These are phyloP conservation scores for Periconia digitata DNA, from an alignment of 2,329 filamentous ascomycete species.

Conservation along the genomic window DNA sequence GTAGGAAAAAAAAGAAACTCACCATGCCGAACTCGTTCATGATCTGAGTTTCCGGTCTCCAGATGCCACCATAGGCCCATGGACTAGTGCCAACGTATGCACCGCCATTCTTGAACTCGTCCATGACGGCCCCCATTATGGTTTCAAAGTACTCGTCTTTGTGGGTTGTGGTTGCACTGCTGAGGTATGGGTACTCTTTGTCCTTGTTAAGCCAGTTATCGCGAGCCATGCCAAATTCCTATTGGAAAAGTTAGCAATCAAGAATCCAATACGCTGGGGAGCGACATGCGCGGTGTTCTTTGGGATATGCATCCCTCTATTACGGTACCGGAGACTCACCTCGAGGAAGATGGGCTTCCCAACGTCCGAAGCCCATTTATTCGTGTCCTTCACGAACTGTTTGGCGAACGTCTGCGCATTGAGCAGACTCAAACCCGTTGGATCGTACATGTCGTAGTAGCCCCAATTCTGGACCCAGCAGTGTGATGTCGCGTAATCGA, in stretches of 20 bases:
- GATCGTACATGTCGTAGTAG: slow-evolving; percentile 43
- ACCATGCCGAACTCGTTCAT: slow-evolving; percentile 42
- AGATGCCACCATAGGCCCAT: slow-evolving; percentile 46
- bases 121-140: slow-evolving; percentile 40
- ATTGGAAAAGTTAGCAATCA: slow-evolving; percentile 5
- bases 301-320: too few species aligned
- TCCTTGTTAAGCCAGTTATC: slow-evolving; percentile 44
- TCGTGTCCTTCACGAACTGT: slow-evolving; percentile 37
- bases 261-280: too few species aligned
- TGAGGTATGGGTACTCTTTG: slow-evolving; percentile 42
- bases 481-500: slow-evolving; percentile 45
- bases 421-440: slow-evolving; percentile 31
- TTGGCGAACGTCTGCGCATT: slow-evolving; percentile 39
- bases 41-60: slow-evolving; percentile 42
- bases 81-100: slow-evolving; percentile 42
- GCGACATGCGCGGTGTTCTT: too few species aligned
- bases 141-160: slow-evolving; percentile 44
- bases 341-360: slow-evolving; percentile 41
- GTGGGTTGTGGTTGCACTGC: slow-evolving; percentile 36
- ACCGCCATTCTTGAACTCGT: slow-evolving; percentile 37
- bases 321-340: not conserved
- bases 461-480: slow-evolving; percentile 36
- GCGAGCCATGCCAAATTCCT: slow-evolving; percentile 46
- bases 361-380: slow-evolving; percentile 39
- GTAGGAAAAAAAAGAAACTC: too few species aligned